Evolutionary conservation across 225 moss, liverwort and hornwort species (phyloP), one percentile per base, ranked within the genome.

Genomic region (Lunularia cruciata): DNA sequence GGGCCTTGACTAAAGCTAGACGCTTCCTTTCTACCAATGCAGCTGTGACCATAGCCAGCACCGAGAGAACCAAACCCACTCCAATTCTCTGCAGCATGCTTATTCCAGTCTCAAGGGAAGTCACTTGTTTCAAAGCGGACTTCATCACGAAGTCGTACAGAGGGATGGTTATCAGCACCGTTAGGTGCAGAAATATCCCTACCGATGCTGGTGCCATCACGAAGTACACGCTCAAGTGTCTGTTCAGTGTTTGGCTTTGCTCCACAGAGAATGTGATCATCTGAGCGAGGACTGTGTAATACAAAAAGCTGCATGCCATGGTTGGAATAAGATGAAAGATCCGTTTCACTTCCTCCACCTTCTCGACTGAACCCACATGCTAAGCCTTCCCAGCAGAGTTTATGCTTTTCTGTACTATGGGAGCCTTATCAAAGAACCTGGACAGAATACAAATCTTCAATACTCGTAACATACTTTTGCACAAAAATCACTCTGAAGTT

Each of bases 311-410:
- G 77, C 81, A 81, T 47, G 75, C 47, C 72, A 83, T 80, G 16
- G 87, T 81, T 2, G 87, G 87, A 51, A 85, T 68, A 72, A 85
- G 79, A 0, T 83, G 85, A 43, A 90, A 77, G n/a, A 87, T 70
- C 0, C 81, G 79, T 67, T 90, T 90, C 65, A 87, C 73, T 58
- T 87, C 90, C 59, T 87, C 90, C 63, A 90, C 90, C 60, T 90
- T 81, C 35, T 83, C 85, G 22, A 90, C 85, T 2, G 85, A 85
- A 36, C 85, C 85, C 33, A 82, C 56, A 0, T 77, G 42, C 87
- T 87, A 89, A 18, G 28, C 53, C 33, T 22, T 15, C 28, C 18
- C 14, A 18, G 30, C n/a, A n/a, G n/a, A n/a, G n/a, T n/a, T n/a
- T n/a, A n/a, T n/a, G n/a, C 20, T 20, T n/a, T 10, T 54, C 19